phyloP scores from a whole-genome alignment of 1,284 basidiomycete species.

The Filobasidium uniguttulatum region DNA sequence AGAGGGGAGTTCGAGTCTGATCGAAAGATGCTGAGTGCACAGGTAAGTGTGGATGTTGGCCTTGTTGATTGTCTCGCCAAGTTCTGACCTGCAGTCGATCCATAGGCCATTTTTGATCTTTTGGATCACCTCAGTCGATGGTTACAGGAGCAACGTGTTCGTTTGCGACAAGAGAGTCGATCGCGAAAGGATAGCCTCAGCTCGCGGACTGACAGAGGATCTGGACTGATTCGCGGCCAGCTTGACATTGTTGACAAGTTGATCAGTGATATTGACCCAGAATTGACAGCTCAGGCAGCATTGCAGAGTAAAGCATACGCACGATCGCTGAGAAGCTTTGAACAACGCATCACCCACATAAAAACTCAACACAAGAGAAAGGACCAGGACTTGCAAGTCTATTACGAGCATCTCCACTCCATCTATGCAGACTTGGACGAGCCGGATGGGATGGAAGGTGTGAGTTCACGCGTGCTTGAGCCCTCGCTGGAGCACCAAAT shows the following conservation, averaged over 20 bases:
- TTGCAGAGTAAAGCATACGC: conserved; percentile 90
- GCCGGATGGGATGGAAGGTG: conserved; percentile 98
- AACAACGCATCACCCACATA: conserved; percentile 54
- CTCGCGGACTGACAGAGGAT: conserved; percentile 28
- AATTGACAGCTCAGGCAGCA: conserved; percentile 84
- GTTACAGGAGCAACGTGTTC: conserved; percentile 49
- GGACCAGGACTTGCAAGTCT: conserved; percentile 48
- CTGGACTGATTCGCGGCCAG: conserved; percentile 43
- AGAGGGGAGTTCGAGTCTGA: conserved; percentile 46
- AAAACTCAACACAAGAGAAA: conserved; percentile 40
- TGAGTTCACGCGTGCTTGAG: conserved; percentile 75
- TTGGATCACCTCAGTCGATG: conserved; percentile 92
- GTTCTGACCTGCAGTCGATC: background rate
- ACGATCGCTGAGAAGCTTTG: conserved; percentile 86
- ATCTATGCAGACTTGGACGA: conserved; percentile 95
- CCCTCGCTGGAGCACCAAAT: conserved; percentile 95
- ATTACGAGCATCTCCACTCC: conserved; percentile 86
- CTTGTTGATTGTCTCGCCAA: background rate
- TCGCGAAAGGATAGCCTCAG: conserved; percentile 30
- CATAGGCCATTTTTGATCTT: conserved; percentile 76
- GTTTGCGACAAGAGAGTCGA: conserved; percentile 19
- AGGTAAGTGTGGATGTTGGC: conserved; percentile 42
- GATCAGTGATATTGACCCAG: conserved; percentile 68
- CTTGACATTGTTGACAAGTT: conserved; percentile 61
- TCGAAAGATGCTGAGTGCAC: conserved; percentile 71